Conservation (phyloP, 345 rosid species). For the Cardiospermum halicacabum region DNA sequence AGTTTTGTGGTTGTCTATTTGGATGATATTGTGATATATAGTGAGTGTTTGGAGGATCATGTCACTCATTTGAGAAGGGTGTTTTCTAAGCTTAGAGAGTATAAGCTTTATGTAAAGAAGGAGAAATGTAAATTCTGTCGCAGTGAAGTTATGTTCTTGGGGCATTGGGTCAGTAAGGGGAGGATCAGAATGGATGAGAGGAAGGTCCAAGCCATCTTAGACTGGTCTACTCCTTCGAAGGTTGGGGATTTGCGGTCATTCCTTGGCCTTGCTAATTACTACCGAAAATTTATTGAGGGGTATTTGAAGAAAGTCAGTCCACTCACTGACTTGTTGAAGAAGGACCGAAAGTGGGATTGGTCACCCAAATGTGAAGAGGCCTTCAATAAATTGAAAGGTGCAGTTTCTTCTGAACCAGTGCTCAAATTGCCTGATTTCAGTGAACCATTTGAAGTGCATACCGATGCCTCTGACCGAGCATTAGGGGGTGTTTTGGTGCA, state of each 20-base stretch:
- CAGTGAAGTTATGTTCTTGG: background rate
- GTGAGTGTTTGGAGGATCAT: no score
- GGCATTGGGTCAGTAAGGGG: background rate
- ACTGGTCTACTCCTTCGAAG: background rate
- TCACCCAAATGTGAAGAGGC: background rate
- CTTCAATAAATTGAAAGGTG: background rate
- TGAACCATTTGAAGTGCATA: constrained; percentile 3
- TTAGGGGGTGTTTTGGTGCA: constrained; percentile 4
- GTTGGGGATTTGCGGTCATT: background rate
- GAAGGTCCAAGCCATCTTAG: background rate
- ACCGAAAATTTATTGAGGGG: background rate
- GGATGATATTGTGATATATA: no score
- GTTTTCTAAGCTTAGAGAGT: no score
- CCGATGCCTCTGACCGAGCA: background rate
- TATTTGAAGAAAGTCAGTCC: background rate
- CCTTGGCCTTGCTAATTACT: background rate
- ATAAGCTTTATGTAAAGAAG: background rate
- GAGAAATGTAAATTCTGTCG: constrained; percentile 6
- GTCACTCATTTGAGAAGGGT: no score
- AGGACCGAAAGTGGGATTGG: background rate
- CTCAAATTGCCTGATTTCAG: background rate
- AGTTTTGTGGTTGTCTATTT: no score
- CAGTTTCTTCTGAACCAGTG: background rate
- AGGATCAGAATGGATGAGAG: background rate
- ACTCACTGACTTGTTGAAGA: background rate